These are phyloP conservation scores for Seiridium unicorne DNA, from an alignment of 2,329 filamentous ascomycete genomes.

Conservation along the genomic window DNA sequence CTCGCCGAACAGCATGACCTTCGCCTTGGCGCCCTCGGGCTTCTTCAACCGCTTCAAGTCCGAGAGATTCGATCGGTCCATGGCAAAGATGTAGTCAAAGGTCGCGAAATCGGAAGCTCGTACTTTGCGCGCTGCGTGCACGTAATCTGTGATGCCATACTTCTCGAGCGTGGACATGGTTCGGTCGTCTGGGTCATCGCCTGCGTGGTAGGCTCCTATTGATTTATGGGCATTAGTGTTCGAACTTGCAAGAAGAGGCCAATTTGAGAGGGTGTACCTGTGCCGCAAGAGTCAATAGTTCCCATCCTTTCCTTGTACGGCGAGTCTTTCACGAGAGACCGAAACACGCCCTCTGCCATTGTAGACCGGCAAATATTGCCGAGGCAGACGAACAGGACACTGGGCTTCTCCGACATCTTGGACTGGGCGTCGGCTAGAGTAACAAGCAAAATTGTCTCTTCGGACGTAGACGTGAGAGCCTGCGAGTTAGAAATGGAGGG, in stretches of 20 bases:
- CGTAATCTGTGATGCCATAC: slow-evolving; percentile 75
- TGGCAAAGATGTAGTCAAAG: slow-evolving; percentile 93
- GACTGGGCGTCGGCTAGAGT: neutral
- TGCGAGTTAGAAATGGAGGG: too few species aligned
- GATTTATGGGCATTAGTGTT: neutral
- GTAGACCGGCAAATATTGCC: slow-evolving; percentile 94
- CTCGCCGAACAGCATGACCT: slow-evolving; percentile 83
- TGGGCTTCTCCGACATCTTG: slow-evolving; percentile 40
- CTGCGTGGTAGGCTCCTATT: slow-evolving; percentile 76
- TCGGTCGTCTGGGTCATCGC: slow-evolving; percentile 74
- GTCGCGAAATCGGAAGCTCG: slow-evolving; percentile 70
- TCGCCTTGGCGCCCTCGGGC: slow-evolving; percentile 54
- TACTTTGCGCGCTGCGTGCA: slow-evolving; percentile 75
- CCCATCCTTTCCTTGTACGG: slow-evolving; percentile 60
- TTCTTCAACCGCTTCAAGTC: slow-evolving; percentile 64
- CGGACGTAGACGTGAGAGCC: too few species aligned
- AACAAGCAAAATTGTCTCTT: neutral
- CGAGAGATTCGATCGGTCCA: slow-evolving; percentile 81
- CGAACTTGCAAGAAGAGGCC: neutral
- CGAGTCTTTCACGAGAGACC: slow-evolving; percentile 61
- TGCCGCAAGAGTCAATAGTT: slow-evolving; percentile 84
- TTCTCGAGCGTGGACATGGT: slow-evolving; percentile 76
- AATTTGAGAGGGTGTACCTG: slow-evolving; percentile 42
- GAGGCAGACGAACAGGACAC: slow-evolving; percentile 91
- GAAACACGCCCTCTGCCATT: slow-evolving; percentile 96